phyloP scores from a whole-genome alignment of 805 yeast genomes.

The Pichia deserticola region DNA sequence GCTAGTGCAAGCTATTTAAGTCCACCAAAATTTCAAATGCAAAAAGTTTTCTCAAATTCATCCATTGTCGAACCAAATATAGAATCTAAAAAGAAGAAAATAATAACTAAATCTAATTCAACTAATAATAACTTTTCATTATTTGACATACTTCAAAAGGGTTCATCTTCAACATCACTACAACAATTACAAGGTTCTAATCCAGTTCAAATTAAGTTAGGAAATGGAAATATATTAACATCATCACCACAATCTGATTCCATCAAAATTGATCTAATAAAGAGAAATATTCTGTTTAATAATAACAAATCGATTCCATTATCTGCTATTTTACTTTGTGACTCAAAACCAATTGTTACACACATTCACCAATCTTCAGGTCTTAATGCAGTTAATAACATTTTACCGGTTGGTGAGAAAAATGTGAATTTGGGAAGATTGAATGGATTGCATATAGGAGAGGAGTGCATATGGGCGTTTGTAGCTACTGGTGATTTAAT shows the following conservation, averaged over 20 bases:
- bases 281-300: not conserved
- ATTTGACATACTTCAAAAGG: constrained; percentile 23
- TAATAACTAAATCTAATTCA: not conserved
- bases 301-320: not conserved
- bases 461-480: constrained; percentile 31
- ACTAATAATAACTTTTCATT: constrained; percentile 19
- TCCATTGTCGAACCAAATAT: not conserved
- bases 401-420: constrained; percentile 29
- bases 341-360: not conserved
- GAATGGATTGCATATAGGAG: constrained; percentile 25
- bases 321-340: not conserved
- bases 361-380: constrained; percentile 22
- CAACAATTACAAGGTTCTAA: constrained; percentile 3
- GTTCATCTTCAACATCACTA: constrained; percentile 7
- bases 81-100: not conserved
- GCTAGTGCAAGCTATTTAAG: not conserved
- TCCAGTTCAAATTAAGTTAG: constrained; percentile 1
- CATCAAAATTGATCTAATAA: not conserved
- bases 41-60: not conserved
- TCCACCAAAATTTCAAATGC: constrained; percentile 4
- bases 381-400: constrained; percentile 21
- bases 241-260: not conserved
- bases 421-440: constrained; percentile 29
- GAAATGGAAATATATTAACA: not conserved
- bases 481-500: constrained; percentile 31